phyloP scores from a whole-genome alignment of 1,284 basidiomycete species.

The Irpex rosettiformis region DNA sequence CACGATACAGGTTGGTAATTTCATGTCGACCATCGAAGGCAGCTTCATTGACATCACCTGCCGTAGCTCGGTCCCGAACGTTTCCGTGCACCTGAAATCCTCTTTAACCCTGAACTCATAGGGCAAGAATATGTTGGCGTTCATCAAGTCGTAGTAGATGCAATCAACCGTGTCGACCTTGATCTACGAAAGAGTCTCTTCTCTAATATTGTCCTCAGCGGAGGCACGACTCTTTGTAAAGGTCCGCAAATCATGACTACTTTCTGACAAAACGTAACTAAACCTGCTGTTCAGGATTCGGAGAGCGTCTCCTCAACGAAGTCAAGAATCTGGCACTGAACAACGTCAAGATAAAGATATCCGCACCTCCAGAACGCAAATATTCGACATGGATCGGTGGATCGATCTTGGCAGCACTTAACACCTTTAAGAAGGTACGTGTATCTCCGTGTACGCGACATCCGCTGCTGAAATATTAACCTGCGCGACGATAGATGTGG shows the following conservation, averaged over 20 bases:
- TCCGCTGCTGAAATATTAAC: background rate
- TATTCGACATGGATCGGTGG: constrained; percentile 99
- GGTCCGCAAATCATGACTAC: constrained; percentile 44
- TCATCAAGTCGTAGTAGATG: constrained; percentile 92
- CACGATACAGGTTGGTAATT: constrained; percentile 70
- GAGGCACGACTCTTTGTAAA: constrained; percentile 92
- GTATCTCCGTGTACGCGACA: background rate
- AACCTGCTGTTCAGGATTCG: constrained; percentile 66
- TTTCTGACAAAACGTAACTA: background rate
- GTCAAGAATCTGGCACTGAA: constrained; percentile 96
- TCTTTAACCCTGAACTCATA: constrained; percentile 97
- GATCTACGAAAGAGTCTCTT: constrained; percentile 95
- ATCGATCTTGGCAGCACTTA: constrained; percentile 91
- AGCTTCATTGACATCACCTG: constrained; percentile 1
- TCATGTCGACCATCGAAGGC: background rate
- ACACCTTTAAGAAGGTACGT: constrained; percentile 93
- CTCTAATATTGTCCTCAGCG: constrained; percentile 95
- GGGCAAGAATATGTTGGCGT: constrained; percentile 97
- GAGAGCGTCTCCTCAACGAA: constrained; percentile 92
- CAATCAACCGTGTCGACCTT: constrained; percentile 81
- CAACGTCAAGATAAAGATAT: constrained; percentile 99
- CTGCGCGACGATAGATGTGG: constrained; percentile 74
- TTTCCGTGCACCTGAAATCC: constrained; percentile 95
- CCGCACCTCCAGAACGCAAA: constrained; percentile 98
- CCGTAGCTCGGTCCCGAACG: constrained; percentile 88